Conservation (phyloP, 306 rosid species). For the Sphenostylis stenocarpa region DNA sequence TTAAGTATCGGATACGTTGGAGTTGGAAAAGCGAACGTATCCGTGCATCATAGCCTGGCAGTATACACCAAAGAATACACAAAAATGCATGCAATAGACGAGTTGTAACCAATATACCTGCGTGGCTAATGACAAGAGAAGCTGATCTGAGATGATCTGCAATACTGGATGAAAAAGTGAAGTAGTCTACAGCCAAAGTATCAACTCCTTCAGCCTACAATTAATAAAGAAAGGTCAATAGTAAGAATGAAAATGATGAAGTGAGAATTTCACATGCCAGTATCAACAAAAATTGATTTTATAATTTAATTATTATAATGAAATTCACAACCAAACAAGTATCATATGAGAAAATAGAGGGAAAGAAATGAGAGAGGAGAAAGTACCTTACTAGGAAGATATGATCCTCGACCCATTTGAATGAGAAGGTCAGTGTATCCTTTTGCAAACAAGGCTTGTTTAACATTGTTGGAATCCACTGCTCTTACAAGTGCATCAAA, state of each 20-base stretch:
- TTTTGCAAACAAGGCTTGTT: conserved; percentile 53
- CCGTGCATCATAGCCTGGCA: no score
- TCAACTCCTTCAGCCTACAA: conserved; percentile 66
- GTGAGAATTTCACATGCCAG: not conserved
- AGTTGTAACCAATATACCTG: conserved; percentile 47
- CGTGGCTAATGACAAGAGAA: conserved; percentile 87
- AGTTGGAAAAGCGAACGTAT: no score
- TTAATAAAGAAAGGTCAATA: not conserved
- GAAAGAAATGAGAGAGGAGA: not conserved
- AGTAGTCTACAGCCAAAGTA: conserved; percentile 62
- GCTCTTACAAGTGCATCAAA: conserved; percentile 79
- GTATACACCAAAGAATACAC: not conserved
- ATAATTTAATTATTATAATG: not conserved
- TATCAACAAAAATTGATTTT: not conserved
- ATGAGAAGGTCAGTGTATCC: conserved; percentile 76
- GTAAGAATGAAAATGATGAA: not conserved
- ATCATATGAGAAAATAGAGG: not conserved
- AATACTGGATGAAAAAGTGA: conserved; percentile 89
- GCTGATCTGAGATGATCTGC: conserved; percentile 80
- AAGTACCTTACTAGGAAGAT: conserved; percentile 65
- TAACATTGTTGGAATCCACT: conserved; percentile 49
- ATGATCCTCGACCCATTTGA: conserved; percentile 84
- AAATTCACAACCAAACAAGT: not conserved
- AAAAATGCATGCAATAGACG: not conserved
- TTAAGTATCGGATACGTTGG: no score